Percentiles rank a stretch among this genome's conserved stretches.
Evolutionary conservation across 495 filamentous ascomycete species (phyloP).

Genomic region (Podospora appendiculata): DNA sequence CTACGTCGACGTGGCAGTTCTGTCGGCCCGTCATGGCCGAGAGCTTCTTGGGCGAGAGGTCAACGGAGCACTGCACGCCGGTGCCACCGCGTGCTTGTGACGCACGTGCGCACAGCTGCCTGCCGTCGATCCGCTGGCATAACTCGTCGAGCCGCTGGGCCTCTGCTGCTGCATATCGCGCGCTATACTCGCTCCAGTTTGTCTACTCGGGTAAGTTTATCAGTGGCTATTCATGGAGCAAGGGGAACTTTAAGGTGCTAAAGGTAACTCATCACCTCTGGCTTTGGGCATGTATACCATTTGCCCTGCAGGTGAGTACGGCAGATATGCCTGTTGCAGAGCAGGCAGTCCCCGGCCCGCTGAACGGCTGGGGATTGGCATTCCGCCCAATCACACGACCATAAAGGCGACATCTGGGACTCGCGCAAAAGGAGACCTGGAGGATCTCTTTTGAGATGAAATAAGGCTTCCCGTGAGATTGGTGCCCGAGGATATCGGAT

Average conservation of each 20-base stretch:
- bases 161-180: background rate
- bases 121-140: background rate
- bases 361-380: slow-evolving; percentile 1
- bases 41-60: slow-evolving; percentile 6
- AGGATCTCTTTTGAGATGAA: too few relatives aligned
- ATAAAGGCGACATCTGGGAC: background rate
- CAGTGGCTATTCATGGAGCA: background rate
- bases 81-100: slow-evolving; percentile 4
- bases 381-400: slow-evolving; percentile 1
- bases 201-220: background rate
- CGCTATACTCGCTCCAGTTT: background rate
- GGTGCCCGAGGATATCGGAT: too few relatives aligned
- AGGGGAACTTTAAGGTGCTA: background rate
- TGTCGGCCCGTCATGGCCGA: slow-evolving; percentile 14
- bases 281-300: slow-evolving; percentile 2
- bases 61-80: slow-evolving; percentile 7
- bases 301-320: background rate
- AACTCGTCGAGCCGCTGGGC: background rate
- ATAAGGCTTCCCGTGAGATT: too few relatives aligned
- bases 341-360: background rate
- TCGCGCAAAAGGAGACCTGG: too few relatives aligned
- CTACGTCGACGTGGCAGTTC: slow-evolving; percentile 8
- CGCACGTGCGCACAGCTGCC: slow-evolving; percentile 3
- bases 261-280: background rate
- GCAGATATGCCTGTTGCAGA: slow-evolving; percentile 3